A percentile compares a stretch with the other conserved stretches of the same genome.
phyloP scores from a whole-genome alignment of 345 rosid genomes.

The Aurinia saxatilis region DNA sequence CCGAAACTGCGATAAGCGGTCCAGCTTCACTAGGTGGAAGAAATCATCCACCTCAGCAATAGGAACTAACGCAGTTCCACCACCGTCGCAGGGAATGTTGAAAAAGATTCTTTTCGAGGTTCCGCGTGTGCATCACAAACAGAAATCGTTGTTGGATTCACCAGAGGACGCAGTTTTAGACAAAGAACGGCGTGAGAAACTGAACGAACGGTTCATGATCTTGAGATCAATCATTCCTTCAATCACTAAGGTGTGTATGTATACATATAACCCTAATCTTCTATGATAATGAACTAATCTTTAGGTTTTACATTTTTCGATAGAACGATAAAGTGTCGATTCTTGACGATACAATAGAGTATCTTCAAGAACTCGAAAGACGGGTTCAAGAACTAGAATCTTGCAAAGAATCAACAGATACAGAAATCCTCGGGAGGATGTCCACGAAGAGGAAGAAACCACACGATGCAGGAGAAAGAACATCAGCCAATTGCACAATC shows the following conservation, averaged over 20 bases:
- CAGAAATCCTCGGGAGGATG: constrained; percentile 31
- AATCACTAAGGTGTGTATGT: constrained; percentile 60
- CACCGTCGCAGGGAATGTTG: constrained; percentile 53
- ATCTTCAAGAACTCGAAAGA: constrained; percentile 58
- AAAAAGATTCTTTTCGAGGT: constrained; percentile 73
- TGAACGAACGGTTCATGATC: constrained; percentile 46
- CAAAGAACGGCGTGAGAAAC: constrained; percentile 40
- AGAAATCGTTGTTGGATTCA: constrained; percentile 26
- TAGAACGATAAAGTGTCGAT: background rate
- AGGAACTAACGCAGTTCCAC: too few species aligned
- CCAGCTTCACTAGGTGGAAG: constrained; percentile 70
- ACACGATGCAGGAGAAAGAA: constrained; percentile 46
- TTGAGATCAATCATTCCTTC: constrained; percentile 72
- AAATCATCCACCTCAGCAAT: too few species aligned
- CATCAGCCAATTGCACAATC: constrained; percentile 50
- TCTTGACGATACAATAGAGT: constrained; percentile 50
- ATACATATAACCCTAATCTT: too few species aligned
- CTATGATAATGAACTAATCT: too few species aligned
- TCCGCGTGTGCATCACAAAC: constrained; percentile 52
- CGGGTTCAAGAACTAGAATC: constrained; percentile 76
- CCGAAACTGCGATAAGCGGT: constrained; percentile 34
- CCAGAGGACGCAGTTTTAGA: too few species aligned
- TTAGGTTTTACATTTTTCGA: too few species aligned
- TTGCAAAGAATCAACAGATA: constrained; percentile 45
- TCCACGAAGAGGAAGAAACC: constrained; percentile 33